Evolutionary conservation across 345 rosid species (phyloP).

Genomic region (Syzygium aromaticum): DNA sequence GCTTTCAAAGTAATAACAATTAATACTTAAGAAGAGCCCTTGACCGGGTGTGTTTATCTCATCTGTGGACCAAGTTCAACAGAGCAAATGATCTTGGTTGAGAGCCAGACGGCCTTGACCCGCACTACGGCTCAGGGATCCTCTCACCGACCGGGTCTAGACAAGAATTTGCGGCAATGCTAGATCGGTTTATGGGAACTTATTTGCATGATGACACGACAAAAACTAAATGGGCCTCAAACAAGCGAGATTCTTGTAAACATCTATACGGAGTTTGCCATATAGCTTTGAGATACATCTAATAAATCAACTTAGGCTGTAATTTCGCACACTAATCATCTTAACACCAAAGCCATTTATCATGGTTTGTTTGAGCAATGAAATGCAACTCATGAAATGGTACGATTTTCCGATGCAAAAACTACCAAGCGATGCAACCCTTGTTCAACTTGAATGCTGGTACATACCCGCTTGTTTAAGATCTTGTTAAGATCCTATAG

Average conservation of each 20-base stretch:
- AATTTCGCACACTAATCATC: too few relatives aligned
- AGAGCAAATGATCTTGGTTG: background rate
- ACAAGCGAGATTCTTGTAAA: background rate
- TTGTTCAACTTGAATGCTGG: background rate
- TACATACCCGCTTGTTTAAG: background rate
- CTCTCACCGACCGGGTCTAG: background rate
- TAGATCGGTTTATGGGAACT: background rate
- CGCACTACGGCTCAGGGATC: background rate
- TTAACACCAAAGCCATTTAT: too few relatives aligned
- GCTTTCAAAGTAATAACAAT: background rate
- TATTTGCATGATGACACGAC: background rate
- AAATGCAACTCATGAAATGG: too few relatives aligned
- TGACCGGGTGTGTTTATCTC: background rate
- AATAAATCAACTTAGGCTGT: too few relatives aligned
- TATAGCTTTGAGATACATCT: background rate
- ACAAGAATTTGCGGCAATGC: background rate
- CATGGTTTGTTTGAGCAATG: too few relatives aligned
- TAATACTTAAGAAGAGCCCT: background rate
- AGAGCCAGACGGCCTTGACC: background rate
- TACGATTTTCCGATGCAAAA: too few relatives aligned
- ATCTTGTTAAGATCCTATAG: background rate
- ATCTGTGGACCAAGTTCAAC: background rate
- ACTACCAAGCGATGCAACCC: background rate
- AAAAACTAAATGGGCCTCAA: background rate
- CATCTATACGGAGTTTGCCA: too few relatives aligned